A percentile compares a stretch with the other conserved stretches of the same genome.
Conservation (phyloP, 306 rosid genomes). For the Spatholobus suberectus region DNA sequence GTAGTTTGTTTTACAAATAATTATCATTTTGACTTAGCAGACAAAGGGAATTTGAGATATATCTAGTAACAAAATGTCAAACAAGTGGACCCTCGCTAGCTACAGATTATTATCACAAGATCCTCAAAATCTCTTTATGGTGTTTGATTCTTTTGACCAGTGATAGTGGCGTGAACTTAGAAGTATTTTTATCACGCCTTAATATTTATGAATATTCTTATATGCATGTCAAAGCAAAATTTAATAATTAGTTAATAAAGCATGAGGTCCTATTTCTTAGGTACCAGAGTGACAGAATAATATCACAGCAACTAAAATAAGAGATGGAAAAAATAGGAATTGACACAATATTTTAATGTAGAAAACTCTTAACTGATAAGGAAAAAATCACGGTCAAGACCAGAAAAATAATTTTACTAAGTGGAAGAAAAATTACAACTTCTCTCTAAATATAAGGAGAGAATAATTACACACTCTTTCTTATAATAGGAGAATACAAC, state of each 20-base stretch:
- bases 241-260: not conserved
- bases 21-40: slow-evolving; percentile 45
- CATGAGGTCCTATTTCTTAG: not conserved
- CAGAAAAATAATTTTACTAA: too few species aligned
- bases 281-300: too few species aligned
- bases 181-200: not conserved
- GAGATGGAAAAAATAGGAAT: too few species aligned
- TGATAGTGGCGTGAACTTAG: not conserved
- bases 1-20: not conserved
- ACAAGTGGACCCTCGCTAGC: slow-evolving; percentile 41
- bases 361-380: too few species aligned
- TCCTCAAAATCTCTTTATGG: slow-evolving; percentile 43
- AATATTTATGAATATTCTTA: not conserved
- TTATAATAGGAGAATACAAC: too few species aligned
- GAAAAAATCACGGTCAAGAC: too few species aligned
- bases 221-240: not conserved
- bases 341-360: too few species aligned
- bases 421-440: too few species aligned
- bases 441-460: too few species aligned
- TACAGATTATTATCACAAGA: slow-evolving; percentile 35
- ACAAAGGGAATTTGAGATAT: slow-evolving; percentile 35
- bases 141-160: slow-evolving; percentile 31
- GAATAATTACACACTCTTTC: too few species aligned
- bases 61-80: slow-evolving; percentile 47
- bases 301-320: too few species aligned